These are phyloP conservation scores for Phlegmacium glaucopus DNA, from an alignment of 768 basidiomycete genomes.

Conservation along the genomic window DNA sequence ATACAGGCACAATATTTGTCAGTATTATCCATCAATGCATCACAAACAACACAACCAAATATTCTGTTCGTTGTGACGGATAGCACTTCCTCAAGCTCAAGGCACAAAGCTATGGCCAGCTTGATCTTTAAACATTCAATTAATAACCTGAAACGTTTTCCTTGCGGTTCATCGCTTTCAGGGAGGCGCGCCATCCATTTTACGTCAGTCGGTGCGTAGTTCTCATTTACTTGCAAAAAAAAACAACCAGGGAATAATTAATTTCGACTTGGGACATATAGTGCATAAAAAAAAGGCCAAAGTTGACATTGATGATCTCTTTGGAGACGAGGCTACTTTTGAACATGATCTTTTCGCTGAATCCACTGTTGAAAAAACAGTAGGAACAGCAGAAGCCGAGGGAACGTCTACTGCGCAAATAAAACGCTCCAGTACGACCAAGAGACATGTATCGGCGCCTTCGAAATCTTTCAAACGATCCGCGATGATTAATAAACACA, in stretches of 20 bases:
- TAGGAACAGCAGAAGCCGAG: slow-evolving; percentile 6
- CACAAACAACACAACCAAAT: no score
- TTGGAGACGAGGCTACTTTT: slow-evolving; percentile 20
- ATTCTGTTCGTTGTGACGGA: no score
- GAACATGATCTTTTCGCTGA: slow-evolving; percentile 19
- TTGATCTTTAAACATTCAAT: slow-evolving; percentile 11
- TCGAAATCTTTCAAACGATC: slow-evolving; percentile 23
- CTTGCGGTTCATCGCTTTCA: neutral
- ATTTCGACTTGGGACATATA: no score
- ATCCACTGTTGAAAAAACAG: neutral
- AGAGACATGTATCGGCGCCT: slow-evolving; percentile 22
- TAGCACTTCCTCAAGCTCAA: no score
- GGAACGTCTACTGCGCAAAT: neutral
- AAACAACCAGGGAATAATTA: no score
- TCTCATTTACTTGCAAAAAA: slow-evolving; percentile 1
- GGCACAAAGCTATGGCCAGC: slow-evolving; percentile 4
- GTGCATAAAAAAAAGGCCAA: slow-evolving; percentile 31
- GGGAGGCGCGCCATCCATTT: slow-evolving; percentile 13
- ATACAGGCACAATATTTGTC: no score
- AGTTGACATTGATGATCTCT: slow-evolving; percentile 27
- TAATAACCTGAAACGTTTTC: neutral
- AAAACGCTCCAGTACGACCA: neutral
- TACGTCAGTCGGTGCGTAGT: slow-evolving; percentile 19
- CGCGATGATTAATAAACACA: slow-evolving; percentile 30
- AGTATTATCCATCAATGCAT: no score